phyloP scores from a whole-genome alignment of 495 filamentous ascomycete genomes.

The Parachaetomium inaequale region DNA sequence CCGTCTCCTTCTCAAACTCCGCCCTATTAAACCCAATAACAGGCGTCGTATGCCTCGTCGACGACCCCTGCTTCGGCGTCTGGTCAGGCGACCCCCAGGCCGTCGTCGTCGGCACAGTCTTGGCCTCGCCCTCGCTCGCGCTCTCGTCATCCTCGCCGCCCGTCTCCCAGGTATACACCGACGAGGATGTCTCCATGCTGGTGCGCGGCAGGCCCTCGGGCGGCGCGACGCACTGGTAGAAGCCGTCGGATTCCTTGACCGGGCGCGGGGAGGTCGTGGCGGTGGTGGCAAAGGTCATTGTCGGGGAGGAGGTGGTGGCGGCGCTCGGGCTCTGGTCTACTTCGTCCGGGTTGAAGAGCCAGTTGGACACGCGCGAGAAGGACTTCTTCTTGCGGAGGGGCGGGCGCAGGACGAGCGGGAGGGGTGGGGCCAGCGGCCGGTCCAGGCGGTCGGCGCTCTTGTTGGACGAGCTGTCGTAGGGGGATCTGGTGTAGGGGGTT shows the following conservation, averaged over 20 bases:
- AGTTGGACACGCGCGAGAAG: constrained; percentile 53
- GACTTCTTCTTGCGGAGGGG: constrained; percentile 56
- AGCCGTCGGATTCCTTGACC: constrained; percentile 46
- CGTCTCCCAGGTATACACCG: constrained; percentile 39
- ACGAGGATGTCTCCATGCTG: constrained; percentile 40
- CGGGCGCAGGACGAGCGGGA: constrained; percentile 49
- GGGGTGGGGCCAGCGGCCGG: constrained; percentile 47
- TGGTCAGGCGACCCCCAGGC: constrained; percentile 27
- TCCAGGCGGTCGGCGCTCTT: constrained; percentile 24
- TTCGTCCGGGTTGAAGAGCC: constrained; percentile 46
- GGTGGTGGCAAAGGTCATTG: constrained; percentile 8
- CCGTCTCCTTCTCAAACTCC: constrained; percentile 31
- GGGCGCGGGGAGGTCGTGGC: constrained; percentile 49
- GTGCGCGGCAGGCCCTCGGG: constrained; percentile 27
- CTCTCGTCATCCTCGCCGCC: constrained; percentile 4
- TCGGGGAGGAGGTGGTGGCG: constrained; percentile 16
- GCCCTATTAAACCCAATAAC: constrained; percentile 24
- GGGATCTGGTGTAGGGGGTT: neutral
- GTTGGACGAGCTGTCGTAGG: neutral
- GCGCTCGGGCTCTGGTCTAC: constrained; percentile 14
- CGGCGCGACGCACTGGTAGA: constrained; percentile 50
- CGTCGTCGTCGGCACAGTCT: constrained; percentile 40
- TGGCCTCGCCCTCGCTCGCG: constrained; percentile 3
- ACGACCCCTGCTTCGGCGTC: constrained; percentile 24
- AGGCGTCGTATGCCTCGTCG: constrained; percentile 30